Base-by-base conservation (phyloP, 179 eudicot genomes). In the Beta corolliflora region DNA sequence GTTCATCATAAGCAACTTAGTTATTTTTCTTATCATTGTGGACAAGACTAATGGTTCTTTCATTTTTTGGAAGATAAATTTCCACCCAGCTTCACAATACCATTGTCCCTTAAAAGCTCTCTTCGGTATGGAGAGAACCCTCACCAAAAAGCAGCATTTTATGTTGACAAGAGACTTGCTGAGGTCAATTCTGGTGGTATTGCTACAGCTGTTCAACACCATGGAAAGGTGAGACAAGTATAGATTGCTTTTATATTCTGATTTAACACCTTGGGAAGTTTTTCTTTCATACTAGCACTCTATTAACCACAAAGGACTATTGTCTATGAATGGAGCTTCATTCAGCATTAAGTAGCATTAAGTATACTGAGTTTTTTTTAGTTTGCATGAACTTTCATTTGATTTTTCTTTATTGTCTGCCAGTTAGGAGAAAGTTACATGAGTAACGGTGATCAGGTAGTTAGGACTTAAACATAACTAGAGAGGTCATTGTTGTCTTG, bases 121-220 rank as follows among this genome's bases (percentile, higher is more conserved):
- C 97, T 96, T 81, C 96, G 99, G 11, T 96, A 96, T 87, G 99
- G 99, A 76, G 99, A 96, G 90, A 96, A 96, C 86, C 98, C 99
- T 78, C 99, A 96, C 82, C 99, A 96, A 77, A 96, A 84, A 84
- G 99, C 99, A 85, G 98, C 97, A 78, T 90, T 96, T 85, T 96
- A 96, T 83, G 89, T 82, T 65, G 94, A 96, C 79, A 94, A 91
- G 84, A 94, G 98, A 89, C 93, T 96, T 23, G 88, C 98, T 41
- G 99, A 96, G 88, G 89, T 96, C 80, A 91, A 91, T 86, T 92
- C 92, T 79, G 99, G 99, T 77, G 99, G 99, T 60, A 92, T 96
- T 87, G 98, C 99, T 66, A 90, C 94, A 69, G 92, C 97, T 84
- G 68, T 96, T 82, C 99, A 96, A 87, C 97, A 94, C 86, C 97